A percentile compares a stretch with the other conserved stretches of the same genome.
Evolutionary conservation across 106 monocot species (phyloP).

Genomic region (Cymbidium sinense): DNA sequence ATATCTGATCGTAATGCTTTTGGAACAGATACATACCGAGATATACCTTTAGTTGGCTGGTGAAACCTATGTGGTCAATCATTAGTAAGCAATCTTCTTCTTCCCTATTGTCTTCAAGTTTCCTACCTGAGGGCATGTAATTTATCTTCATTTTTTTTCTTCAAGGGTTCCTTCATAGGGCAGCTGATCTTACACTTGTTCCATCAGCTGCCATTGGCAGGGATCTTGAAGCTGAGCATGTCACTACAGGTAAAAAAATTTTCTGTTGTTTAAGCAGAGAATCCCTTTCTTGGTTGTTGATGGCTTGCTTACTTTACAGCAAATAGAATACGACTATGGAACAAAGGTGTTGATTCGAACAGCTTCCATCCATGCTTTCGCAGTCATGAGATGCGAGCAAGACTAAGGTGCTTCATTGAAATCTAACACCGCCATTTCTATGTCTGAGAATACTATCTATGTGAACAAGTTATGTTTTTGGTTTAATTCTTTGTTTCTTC

Average conservation of each 20-base stretch:
- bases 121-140: neutral
- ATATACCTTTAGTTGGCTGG: constrained; percentile 97
- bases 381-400: constrained; percentile 67
- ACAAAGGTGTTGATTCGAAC: constrained; percentile 92
- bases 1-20: constrained; percentile 5
- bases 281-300: constrained; percentile 15
- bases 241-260: no score
- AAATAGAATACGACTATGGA: constrained; percentile 81
- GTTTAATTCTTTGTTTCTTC: neutral
- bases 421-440: no score
- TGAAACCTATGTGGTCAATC: constrained; percentile 81
- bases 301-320: constrained; percentile 34
- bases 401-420: constrained; percentile 43
- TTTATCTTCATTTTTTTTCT: neutral
- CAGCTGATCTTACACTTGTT: constrained; percentile 86
- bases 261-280: constrained; percentile 15
- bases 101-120: constrained; percentile 4
- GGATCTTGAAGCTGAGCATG: constrained; percentile 51
- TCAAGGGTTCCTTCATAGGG: constrained; percentile 79
- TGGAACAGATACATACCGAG: constrained; percentile 83
- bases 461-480: neutral
- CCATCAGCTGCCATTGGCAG: constrained; percentile 74
- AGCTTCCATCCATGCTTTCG: constrained; percentile 73
- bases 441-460: neutral
- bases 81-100: constrained; percentile 46